Conservation (phyloP, 2,329 filamentous ascomycete species). For the Penicillium janthinellum region DNA sequence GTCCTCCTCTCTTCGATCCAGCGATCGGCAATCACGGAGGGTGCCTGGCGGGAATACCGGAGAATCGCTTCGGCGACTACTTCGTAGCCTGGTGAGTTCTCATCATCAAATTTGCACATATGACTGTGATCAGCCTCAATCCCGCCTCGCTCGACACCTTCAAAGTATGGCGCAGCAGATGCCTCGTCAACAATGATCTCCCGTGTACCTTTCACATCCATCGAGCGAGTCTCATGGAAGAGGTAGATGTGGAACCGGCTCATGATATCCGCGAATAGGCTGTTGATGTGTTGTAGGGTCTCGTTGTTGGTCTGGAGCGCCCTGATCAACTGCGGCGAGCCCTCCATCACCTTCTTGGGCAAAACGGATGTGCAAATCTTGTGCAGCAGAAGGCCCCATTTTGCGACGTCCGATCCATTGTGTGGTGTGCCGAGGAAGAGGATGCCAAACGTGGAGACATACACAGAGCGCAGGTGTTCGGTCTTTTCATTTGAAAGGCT, state of each 20-base stretch:
- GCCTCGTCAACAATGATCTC: conserved; percentile 68
- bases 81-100: conserved; percentile 66
- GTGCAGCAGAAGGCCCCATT: conserved; percentile 69
- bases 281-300: conserved; percentile 73
- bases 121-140: conserved; percentile 71
- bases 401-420: conserved; percentile 67
- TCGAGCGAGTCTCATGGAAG: conserved; percentile 74
- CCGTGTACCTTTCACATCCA: conserved; percentile 65
- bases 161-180: conserved; percentile 69
- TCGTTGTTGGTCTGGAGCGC: conserved; percentile 75
- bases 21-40: conserved; percentile 55
- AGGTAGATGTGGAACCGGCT: conserved; percentile 73
- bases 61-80: conserved; percentile 52
- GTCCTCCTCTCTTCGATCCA: conserved; percentile 61
- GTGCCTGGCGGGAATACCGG: conserved; percentile 55
- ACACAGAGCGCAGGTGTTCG: conserved; percentile 68
- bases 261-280: conserved; percentile 70
- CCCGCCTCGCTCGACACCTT: conserved; percentile 72
- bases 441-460: conserved; percentile 73
- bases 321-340: conserved; percentile 67
- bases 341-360: conserved; percentile 67
- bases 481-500: conserved; percentile 62
- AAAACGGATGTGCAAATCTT: conserved; percentile 67
- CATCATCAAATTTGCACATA: conserved; percentile 72
- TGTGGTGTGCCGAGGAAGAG: conserved; percentile 79